Base-by-base conservation (phyloP, 2,329 filamentous ascomycete species). In the Fonsecaea erecta region DNA sequence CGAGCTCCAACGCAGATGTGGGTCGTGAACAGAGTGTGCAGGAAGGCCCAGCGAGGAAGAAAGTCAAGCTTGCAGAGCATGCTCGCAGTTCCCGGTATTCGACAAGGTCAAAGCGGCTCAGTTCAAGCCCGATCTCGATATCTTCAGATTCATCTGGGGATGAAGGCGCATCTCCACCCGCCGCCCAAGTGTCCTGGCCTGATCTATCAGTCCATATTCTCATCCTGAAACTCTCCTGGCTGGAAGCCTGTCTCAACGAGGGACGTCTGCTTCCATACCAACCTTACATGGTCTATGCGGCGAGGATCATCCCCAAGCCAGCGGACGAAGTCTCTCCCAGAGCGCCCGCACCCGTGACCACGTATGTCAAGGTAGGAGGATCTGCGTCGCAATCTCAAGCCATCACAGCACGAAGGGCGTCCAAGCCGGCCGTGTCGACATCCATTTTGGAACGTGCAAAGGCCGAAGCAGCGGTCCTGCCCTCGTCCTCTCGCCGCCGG, bases 211-310 rank as follows among this genome's bases (percentile, higher is more conserved):
- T 79, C 35, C 71, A 75, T 11, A 71, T 87, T 54, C 80, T 78
- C 65, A 82, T 88, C 1, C 71, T 87, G 48, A 84, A 78, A 65
- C 69, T 85, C 4, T 79, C 83, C 12, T 88, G 86, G 86, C 72
- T 87, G 26, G 72, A 81, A 2, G 75, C 79, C 18, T 87, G 82
- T 34, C 68, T 83, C 18, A 71, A 76, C 61, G 73, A 77, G 21
- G 77, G 79, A 11, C 72, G 72, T 35, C 60, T 81, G 14, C 72
- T 86, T 5, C 79, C 85, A 6, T 65, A 84, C 2, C 75, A 79
- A 9, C 73, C 79, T n/a, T 85, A 81, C 65, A 56, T 84, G 3
- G 78, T 86, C 24, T 88, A 86, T 70, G 75, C 76, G 70, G 84
- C 82, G 48, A 80, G 75, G 68, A 78, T 78, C 16, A 74, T 79